Conservation (phyloP, 73 alveolate genomes). For the Tetrahymena malaccensis region DNA sequence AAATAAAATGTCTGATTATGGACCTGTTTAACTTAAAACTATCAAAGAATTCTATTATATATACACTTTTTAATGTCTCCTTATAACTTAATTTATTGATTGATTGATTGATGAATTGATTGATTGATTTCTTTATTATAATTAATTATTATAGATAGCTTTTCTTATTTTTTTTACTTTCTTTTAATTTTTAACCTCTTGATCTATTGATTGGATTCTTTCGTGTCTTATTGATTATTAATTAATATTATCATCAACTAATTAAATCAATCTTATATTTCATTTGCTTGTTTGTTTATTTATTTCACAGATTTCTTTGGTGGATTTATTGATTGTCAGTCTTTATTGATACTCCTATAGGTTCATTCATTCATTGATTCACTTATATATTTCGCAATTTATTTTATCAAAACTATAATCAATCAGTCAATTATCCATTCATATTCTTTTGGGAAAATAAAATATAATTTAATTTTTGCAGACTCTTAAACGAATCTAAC, state of each 20-base stretch:
- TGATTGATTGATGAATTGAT: not conserved
- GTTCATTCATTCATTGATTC: too few relatives aligned
- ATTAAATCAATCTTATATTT: not conserved
- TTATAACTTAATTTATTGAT: not conserved
- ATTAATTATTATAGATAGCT: not conserved
- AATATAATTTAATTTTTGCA: too few relatives aligned
- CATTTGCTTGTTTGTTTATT: too few relatives aligned
- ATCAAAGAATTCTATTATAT: not conserved
- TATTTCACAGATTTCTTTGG: not conserved
- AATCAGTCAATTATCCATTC: not conserved
- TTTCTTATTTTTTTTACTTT: not conserved
- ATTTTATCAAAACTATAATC: not conserved
- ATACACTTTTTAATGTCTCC: not conserved
- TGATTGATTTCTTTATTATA: not conserved
- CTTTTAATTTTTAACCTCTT: not conserved
- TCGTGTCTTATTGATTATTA: not conserved
- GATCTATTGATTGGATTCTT: not conserved
- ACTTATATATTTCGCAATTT: too few relatives aligned
- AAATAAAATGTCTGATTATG: too few relatives aligned
- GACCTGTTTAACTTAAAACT: not conserved
- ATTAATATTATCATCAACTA: not conserved
- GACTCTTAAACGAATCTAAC: not conserved
- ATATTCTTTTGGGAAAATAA: not conserved
- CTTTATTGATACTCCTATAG: not conserved
- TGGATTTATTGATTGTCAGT: not conserved